Conservation (phyloP, 768 basidiomycete species). For the Termitomyces eurrhizus region DNA sequence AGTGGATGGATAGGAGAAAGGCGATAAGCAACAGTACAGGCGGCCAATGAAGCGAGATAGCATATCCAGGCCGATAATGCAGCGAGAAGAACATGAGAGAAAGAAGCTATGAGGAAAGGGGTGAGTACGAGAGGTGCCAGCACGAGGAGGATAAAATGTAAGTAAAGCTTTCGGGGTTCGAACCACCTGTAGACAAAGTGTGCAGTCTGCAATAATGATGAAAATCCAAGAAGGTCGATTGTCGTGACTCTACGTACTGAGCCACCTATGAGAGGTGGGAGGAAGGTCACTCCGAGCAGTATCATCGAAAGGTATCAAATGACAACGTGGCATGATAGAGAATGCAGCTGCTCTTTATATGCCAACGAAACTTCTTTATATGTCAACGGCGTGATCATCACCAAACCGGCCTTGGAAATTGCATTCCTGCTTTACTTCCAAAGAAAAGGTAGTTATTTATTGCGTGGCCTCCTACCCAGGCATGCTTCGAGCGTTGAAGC, state of each 20-base stretch:
- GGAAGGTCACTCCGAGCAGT: not conserved
- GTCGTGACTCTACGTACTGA: not conserved
- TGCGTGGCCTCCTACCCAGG: too few relatives aligned
- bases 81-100: not conserved
- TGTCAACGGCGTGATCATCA: not conserved
- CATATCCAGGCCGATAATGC: slow-evolving; percentile 1
- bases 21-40: slow-evolving; percentile 27
- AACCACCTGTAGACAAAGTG: slow-evolving; percentile 8
- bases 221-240: not conserved
- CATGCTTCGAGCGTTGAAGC: too few relatives aligned
- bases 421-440: too few relatives aligned
- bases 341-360: not conserved
- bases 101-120: not conserved
- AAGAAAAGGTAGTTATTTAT: too few relatives aligned
- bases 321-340: not conserved
- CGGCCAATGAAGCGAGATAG: slow-evolving; percentile 2
- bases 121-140: slow-evolving; percentile 4
- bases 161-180: slow-evolving; percentile 6
- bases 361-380: not conserved
- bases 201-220: not conserved
- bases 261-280: not conserved
- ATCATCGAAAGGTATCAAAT: not conserved
- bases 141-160: slow-evolving; percentile 8
- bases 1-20: slow-evolving; percentile 47
- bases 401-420: too few relatives aligned